A percentile compares a stretch with the other conserved stretches of the same genome.
Evolutionary conservation across 2,329 filamentous ascomycete species (phyloP).

Genomic region (Laburnicola sp.): DNA sequence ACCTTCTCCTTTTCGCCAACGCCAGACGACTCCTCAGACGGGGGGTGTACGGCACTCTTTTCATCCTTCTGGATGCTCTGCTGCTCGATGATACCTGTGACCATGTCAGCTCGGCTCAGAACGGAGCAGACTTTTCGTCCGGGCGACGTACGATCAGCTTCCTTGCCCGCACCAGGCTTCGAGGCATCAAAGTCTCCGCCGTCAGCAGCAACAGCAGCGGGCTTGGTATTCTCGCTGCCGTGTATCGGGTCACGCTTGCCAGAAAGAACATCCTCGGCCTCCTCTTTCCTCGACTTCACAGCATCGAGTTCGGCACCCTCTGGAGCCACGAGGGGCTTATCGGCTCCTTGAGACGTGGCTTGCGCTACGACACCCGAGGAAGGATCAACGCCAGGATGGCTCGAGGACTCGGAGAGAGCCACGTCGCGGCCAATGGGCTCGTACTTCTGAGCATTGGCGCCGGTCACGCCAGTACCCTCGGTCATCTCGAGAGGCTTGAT

Average conservation of each 20-base stretch:
- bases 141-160: constrained; percentile 62
- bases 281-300: constrained; percentile 20
- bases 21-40: constrained; percentile 15
- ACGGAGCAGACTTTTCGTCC: constrained; percentile 15
- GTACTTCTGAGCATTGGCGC: constrained; percentile 14
- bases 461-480: constrained; percentile 35
- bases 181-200: constrained; percentile 66
- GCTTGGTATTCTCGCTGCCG: constrained; percentile 27
- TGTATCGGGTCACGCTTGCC: too few relatives aligned
- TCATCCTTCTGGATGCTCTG: constrained; percentile 55
- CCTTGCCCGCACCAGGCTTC: constrained; percentile 58
- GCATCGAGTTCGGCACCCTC: constrained; percentile 35
- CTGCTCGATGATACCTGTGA: constrained; percentile 57
- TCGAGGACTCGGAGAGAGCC: constrained; percentile 30
- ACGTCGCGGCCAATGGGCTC: constrained; percentile 35
- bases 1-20: constrained; percentile 48
- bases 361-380: constrained; percentile 19
- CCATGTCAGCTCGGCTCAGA: constrained; percentile 40
- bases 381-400: constrained; percentile 24
- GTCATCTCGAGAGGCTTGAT: constrained; percentile 29
- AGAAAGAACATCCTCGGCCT: constrained; percentile 22
- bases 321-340: constrained; percentile 35
- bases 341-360: constrained; percentile 44
- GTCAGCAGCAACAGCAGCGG: constrained; percentile 61
- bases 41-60: constrained; percentile 22